Evolutionary conservation across 2,329 filamentous ascomycete species (phyloP), one percentile per base, ranked within the genome.

Genomic region (Neopestalotiopsis sp.): DNA sequence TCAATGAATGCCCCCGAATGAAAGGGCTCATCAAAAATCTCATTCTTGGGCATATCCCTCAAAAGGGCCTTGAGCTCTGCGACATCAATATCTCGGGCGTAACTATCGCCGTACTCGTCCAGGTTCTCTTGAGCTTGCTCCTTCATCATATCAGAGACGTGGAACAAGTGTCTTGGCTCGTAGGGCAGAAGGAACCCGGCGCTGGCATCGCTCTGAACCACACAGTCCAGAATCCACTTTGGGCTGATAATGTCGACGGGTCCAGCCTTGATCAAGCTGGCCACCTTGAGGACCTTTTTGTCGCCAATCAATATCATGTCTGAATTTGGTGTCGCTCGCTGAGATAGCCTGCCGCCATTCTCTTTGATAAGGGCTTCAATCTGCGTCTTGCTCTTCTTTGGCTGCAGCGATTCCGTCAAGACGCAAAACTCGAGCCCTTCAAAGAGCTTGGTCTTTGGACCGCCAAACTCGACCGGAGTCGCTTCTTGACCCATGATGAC

Each of bases 91-190:
- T 97, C 90, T 4, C 95, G 85, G 0, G 90, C 87, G 79, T 93
- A 98, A 75, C 94, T 95, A 78, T 99, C 96, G 0, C 92, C 92
- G 74, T 89, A 96, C 66, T 85, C 82, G 77, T 99, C 96, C 1
- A 92, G 85, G 71, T 92, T 93, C 3, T 82, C 81, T 49, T 87
- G 84, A 10, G 91, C 88, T 7, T 84, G 82, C 6, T 83, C 82
- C 56, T 82, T 80, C 67, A 90, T 84, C 1, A 83, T 85, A 4
- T 90, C 86, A 0, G 86, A 88, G 0, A 89, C 89, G 74, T 91
- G 89, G 70, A 96, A 91, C 74, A 98, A 84, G 74, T 98, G 94
- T 0, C 84, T 74, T 2, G 81, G 84, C 72, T 89, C 86, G 57
- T 84, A 86, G 0, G 86, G 86, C 4, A 97, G 88, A 7, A 97